These are phyloP conservation scores for Populus pruinosa DNA, from an alignment of 345 rosid species.

Conservation along the genomic window DNA sequence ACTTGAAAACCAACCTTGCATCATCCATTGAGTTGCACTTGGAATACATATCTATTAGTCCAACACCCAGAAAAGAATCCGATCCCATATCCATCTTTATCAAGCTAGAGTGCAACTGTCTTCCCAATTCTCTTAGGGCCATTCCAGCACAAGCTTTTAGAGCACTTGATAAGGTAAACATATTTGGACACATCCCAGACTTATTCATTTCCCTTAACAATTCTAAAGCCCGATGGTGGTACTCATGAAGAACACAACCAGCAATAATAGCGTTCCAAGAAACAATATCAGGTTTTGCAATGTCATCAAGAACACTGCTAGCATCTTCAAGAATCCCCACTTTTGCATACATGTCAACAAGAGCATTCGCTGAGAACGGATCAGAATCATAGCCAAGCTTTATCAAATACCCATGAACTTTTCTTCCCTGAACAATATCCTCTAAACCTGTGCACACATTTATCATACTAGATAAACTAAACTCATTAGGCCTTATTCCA, in stretches of 20 bases:
- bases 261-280: constrained; percentile 68
- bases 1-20: constrained; percentile 37
- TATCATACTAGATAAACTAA: constrained; percentile 53
- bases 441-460: constrained; percentile 52
- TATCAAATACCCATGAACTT: constrained; percentile 43
- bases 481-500: constrained; percentile 55
- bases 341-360: constrained; percentile 72
- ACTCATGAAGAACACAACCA: constrained; percentile 50
- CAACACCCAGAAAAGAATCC: constrained; percentile 51
- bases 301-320: constrained; percentile 37
- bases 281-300: constrained; percentile 49
- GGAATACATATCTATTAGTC: constrained; percentile 57
- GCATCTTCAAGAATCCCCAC: constrained; percentile 44
- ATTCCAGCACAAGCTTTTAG: constrained; percentile 53
- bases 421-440: constrained; percentile 43
- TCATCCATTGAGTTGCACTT: constrained; percentile 39
- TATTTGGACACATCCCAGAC: constrained; percentile 40
- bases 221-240: constrained; percentile 34
- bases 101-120: constrained; percentile 45
- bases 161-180: constrained; percentile 52
- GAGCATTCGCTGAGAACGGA: constrained; percentile 53
- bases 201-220: constrained; percentile 40
- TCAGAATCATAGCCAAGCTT: constrained; percentile 50
- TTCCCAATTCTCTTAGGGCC: constrained; percentile 39
- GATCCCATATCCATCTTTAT: constrained; percentile 40